Base-by-base conservation (phyloP, 2,329 filamentous ascomycete genomes). In the Colletotrichum musae region DNA sequence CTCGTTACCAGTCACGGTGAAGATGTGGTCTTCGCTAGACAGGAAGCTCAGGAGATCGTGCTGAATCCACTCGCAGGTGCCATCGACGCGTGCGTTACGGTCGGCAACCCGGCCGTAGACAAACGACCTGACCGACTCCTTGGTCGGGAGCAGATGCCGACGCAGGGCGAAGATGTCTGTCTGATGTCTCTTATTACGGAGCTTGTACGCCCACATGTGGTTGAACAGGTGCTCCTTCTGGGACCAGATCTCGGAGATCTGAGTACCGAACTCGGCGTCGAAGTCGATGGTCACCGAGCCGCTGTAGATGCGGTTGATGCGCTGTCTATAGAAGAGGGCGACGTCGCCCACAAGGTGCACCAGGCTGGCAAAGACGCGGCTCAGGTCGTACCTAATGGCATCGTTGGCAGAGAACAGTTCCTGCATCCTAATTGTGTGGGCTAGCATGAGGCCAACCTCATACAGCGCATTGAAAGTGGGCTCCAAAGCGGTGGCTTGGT, bases 41-140 rank as follows among this genome's bases (percentile, higher is more conserved):
- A 82, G 73, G 67, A 82, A 83, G 5, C 80, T 76, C 1, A 75
- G 70, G 3, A 83, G 72, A 32, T 76, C 74, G 2, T 73, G 73
- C 67, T 79, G 77, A 53, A 82, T 73, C 81, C 81, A 83, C 45
- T 79, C 75, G 66, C 81, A 82, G 0, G 80, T 82, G 52, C 80
- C 80, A 32, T 82, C 80, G 0, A 80, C 77, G 0, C 80, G 77
- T 43, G 79, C 75, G 16, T 80, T 76, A 56, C 78, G 80, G 51
- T 82, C 80, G 3, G 77, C 72, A 4, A 82, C 76, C 52, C 81
- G 78, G 6, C 78, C 78, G 21, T 82, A 82, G 6, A 82, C 74
- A 0, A 75, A 74, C 2, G 75, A 75, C 32, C 70, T 76, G 13
- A 73, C 70, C 1, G 74, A 74, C n/a, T 68, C 60, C 24, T 45